Evolutionary conservation across 2,329 filamentous ascomycete genomes (phyloP).

Genomic region (Botryotinia narcissicola): DNA sequence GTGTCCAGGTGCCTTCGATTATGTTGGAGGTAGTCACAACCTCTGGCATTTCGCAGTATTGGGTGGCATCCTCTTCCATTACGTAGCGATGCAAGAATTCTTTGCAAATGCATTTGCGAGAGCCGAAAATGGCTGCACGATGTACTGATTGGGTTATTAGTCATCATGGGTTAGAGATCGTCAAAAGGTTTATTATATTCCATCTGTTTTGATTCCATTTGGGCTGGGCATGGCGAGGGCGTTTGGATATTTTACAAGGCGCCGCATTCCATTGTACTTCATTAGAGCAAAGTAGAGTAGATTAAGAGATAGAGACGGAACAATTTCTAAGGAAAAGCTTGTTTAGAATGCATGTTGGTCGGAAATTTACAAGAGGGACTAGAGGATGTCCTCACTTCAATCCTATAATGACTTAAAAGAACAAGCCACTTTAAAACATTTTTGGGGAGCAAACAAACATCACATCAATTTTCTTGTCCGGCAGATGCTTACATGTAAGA

Average conservation of each 20-base stretch:
- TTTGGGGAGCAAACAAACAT: not conserved
- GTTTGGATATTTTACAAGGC: not conserved
- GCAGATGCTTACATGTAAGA: not conserved
- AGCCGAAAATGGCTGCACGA: conserved; percentile 44
- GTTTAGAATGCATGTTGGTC: not conserved
- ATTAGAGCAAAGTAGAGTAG: not conserved
- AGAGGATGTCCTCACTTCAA: not conserved
- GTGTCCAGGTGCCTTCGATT: conserved; percentile 91
- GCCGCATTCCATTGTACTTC: not conserved
- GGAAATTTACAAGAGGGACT: not conserved
- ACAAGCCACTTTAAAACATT: not conserved
- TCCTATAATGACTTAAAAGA: not conserved
- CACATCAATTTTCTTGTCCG: not conserved
- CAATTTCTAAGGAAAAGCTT: not conserved
- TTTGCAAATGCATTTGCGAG: conserved; percentile 75
- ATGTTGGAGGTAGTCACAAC: conserved; percentile 92
- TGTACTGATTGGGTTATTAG: conserved; percentile 25
- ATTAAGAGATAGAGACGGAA: not conserved
- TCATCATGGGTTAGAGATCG: not conserved
- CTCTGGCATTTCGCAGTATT: conserved; percentile 95
- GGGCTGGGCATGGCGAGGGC: conserved; percentile 7
- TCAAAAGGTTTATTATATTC: not conserved
- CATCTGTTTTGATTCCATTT: not conserved
- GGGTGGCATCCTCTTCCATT: conserved; percentile 96
- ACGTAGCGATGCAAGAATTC: conserved; percentile 92